A percentile compares a stretch with the other conserved stretches of the same genome.
Conservation (phyloP, 164 flowering plant species). For the Akebia trifoliata region DNA sequence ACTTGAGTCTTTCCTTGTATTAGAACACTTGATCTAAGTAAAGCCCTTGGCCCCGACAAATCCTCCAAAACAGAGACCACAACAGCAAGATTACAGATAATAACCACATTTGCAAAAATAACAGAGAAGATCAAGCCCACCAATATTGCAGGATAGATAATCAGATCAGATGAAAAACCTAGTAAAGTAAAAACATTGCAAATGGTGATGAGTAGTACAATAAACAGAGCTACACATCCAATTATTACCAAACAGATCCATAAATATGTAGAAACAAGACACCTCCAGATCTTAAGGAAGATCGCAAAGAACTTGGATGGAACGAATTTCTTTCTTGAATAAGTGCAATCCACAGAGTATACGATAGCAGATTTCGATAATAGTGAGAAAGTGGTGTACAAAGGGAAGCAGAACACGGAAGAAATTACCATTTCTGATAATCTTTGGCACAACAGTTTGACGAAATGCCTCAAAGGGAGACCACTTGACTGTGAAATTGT, state of each 20-base stretch:
- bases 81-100: constrained; percentile 67
- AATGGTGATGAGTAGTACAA: constrained; percentile 50
- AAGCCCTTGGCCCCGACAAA: constrained; percentile 76
- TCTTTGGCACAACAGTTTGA: constrained; percentile 57
- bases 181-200: constrained; percentile 52
- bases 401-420: constrained; percentile 60
- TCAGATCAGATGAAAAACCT: constrained; percentile 40
- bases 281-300: constrained; percentile 60
- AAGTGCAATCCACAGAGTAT: constrained; percentile 79
- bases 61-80: constrained; percentile 87
- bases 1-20: constrained; percentile 92
- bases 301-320: constrained; percentile 42
- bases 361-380: constrained; percentile 78
- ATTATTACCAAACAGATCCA: constrained; percentile 58
- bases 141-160: constrained; percentile 58
- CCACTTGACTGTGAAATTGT: constrained; percentile 67
- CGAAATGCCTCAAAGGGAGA: constrained; percentile 53
- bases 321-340: constrained; percentile 51
- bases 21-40: constrained; percentile 58
- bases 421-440: constrained; percentile 67
- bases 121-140: constrained; percentile 66
- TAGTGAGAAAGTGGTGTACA: constrained; percentile 57
- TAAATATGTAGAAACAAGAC: constrained; percentile 61
- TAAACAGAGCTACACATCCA: constrained; percentile 56
- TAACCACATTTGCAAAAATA: constrained; percentile 68